A percentile compares a stretch with the other conserved stretches of the same genome.
Evolutionary conservation across 352 stramenopile genomes (phyloP).

Genomic region (Phytopythium delawarense): DNA sequence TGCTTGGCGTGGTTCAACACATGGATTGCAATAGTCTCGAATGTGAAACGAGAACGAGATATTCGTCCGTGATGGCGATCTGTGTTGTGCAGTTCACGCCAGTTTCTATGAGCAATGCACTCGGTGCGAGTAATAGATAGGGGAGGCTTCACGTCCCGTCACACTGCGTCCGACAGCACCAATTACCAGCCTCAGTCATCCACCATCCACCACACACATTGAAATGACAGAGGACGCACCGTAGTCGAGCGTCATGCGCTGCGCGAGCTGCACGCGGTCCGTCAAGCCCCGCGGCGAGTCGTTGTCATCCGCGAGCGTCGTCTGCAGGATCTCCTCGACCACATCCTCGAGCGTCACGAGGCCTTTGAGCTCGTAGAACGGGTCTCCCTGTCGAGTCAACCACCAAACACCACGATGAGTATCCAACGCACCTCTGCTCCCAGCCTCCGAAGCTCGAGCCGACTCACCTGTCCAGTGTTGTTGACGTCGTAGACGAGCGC

Average conservation of each 20-base stretch:
- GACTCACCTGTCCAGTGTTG: conserved; percentile 69
- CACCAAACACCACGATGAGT: background rate
- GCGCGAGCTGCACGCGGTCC: conserved; percentile 44
- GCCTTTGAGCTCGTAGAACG: conserved; percentile 95
- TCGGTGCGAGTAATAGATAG: background rate
- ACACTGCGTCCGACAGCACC: background rate
- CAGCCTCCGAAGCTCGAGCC: background rate
- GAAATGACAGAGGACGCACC: conserved; percentile 24
- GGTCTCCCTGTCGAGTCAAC: conserved; percentile 60
- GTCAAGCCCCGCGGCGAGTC: conserved; percentile 54
- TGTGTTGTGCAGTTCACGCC: too few species aligned
- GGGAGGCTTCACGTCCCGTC: background rate
- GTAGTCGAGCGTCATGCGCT: conserved; percentile 58
- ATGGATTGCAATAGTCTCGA: too few species aligned
- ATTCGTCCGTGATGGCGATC: too few species aligned
- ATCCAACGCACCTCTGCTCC: background rate
- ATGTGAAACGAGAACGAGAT: too few species aligned
- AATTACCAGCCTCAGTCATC: background rate
- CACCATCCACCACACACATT: background rate
- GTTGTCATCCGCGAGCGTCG: conserved; percentile 96
- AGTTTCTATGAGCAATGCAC: background rate
- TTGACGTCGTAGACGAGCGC: conserved; percentile 78
- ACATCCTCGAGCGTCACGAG: conserved; percentile 99
- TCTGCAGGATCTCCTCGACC: conserved; percentile 96
- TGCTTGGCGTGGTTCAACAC: too few species aligned